A percentile compares a stretch with the other conserved stretches of the same genome.
These are phyloP conservation scores for Pichia phayaonensis DNA, from an alignment of 805 yeast species.

Conservation along the genomic window DNA sequence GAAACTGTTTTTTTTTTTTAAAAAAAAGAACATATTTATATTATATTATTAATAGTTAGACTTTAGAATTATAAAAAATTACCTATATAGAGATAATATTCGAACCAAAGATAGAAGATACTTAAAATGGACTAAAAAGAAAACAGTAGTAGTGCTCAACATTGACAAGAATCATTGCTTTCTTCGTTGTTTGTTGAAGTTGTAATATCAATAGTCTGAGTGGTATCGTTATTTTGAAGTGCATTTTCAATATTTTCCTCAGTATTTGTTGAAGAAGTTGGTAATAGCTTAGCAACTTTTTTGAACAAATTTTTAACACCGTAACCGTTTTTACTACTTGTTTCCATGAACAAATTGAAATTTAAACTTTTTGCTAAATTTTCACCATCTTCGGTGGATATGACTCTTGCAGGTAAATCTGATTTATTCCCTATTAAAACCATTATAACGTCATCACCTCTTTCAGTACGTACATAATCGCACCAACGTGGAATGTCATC, in stretches of 20 bases:
- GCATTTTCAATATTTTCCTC: constrained; percentile 17
- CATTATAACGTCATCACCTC: constrained; percentile 82
- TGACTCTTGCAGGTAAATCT: constrained; percentile 74
- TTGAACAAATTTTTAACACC: constrained; percentile 87
- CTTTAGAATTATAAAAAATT: background rate
- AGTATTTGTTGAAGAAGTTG: constrained; percentile 46
- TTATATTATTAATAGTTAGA: background rate
- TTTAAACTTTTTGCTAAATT: constrained; percentile 61
- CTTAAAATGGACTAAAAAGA: too few species aligned
- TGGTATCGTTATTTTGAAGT: constrained; percentile 8
- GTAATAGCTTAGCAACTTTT: constrained; percentile 83
- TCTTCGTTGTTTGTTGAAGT: constrained; percentile 30
- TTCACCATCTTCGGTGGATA: constrained; percentile 79
- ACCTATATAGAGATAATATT: background rate
- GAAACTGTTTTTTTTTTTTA: background rate
- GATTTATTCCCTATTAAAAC: constrained; percentile 90
- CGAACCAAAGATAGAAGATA: background rate
- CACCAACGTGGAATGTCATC: constrained; percentile 85
- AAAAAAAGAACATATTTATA: background rate
- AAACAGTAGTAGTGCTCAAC: background rate
- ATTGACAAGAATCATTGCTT: background rate
- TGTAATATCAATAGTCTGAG: constrained; percentile 38
- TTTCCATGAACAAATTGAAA: constrained; percentile 79
- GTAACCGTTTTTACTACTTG: constrained; percentile 91
- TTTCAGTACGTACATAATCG: constrained; percentile 86